Base-by-base conservation (phyloP, 345 rosid species). In the Corchorus olitorius region DNA sequence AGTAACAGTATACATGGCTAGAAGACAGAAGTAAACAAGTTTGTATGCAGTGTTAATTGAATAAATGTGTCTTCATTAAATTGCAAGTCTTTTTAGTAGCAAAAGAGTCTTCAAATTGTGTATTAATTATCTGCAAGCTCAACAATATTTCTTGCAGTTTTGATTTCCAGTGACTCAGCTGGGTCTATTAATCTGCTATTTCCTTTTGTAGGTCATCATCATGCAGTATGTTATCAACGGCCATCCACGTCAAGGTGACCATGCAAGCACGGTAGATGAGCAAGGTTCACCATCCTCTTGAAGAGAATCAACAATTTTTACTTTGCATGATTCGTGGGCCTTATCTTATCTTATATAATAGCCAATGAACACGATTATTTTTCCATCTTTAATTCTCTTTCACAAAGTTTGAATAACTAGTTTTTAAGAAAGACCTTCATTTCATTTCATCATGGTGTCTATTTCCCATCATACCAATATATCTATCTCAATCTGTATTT, bases 161-260 rank as follows among this genome's bases (percentile, higher is more conserved):
- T 45, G 48, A 6, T 45, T 8, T 45, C 10, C 48, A 45, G 8
- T 6, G 48, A 45, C 48, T 45, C 9, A 45, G 48, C 8, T 45
- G 48, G 10, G 10, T 45, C 70, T 68, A 17, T 48, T 68, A 13
- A 48, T 10, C 55, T 6, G 19, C 13, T 13, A 46, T 68, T 68
- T 49, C 55, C 6, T 1, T 67, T 22, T 68, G 39, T 68, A 68
- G 72, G 27, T 10, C 63, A 76, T 10, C 68, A 76, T 67, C 81
- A 74, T 2, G 83, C 61, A 15, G 76, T 77, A 70, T 79, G 58
- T 27, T 27, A 49, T 50, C 15, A 1, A 4, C 11, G 34, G n/a
- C 4, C 16, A 12, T 34, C 65, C 65, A 13, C 15, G 41, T 19
- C 1, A 58, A 7, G 4, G 15, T 9, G 33, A 58, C 62, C 69